Base-by-base conservation (phyloP, 2,329 filamentous ascomycete genomes). In the Fonsecaea nubica region DNA sequence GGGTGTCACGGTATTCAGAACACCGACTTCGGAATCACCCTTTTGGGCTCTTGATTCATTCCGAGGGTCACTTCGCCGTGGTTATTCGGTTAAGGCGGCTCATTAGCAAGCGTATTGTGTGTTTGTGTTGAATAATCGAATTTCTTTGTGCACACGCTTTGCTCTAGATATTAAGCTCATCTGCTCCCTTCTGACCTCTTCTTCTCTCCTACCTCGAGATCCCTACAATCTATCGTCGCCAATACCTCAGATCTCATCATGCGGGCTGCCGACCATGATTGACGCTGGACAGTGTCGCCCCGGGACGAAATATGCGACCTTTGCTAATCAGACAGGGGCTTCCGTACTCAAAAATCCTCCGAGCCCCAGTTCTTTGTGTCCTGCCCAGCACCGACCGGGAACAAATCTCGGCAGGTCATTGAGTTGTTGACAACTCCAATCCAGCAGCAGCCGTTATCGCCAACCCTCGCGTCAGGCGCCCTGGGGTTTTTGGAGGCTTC, bases 61-160 rank as follows among this genome's bases (percentile, higher is more conserved):
- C 15, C 36, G 33, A 15, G 10, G 50, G 13, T 8, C 12, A 13
- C 10, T 32, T 21, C 15, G 52, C 13, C 52, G n/a, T 36, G 30
- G 52, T 40, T 38, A 18, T 50, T 53, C 58, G 58, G 58, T 61
- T 61, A 61, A 25, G 15, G 42, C 58, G 58, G 58, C 58, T 61
- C 58, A 50, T 53, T 61, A 61, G 58, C 58, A 54, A 53, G 45
- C 58, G 36, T 52, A 61, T 25, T 35, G 48, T 53, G 48, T 25
- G 48, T 32, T 21, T 48, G 15, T 57, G 55, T 36, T 61, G 58
- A 61, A 52, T 61, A 61, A 61, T 61, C 58, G 45, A 38, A 2
- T 21, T 25, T 2, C 25, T 25, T 4, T 2, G 30, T n/a, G 45
- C 18, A 21, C 45, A 8, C 18, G n/a, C 2, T 10, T 25, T 61